Evolutionary conservation across 1,284 basidiomycete species (phyloP).

Genomic region (Rhodotorula sp.): DNA sequence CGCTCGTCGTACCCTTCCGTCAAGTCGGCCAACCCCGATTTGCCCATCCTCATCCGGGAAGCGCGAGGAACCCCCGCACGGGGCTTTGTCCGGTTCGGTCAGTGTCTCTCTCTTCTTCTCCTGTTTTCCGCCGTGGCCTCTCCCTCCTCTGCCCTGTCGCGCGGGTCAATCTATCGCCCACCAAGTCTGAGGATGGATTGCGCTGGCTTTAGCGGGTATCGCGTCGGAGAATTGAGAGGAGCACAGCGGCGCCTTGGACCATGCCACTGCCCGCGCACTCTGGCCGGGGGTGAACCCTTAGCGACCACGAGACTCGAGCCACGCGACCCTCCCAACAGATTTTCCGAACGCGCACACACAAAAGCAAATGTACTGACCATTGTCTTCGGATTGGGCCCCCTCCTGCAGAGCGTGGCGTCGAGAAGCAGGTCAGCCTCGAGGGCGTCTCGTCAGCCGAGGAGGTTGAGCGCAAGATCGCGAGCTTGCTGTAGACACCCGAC

Average conservation of each 20-base stretch:
- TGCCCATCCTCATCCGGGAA: constrained; percentile 85
- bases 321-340: not conserved
- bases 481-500: constrained; percentile 53
- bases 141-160: not conserved
- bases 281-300: no score
- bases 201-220: no score
- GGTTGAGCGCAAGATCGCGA: constrained; percentile 65
- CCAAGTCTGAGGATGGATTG: no score
- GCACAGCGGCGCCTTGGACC: no score
- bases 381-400: not conserved
- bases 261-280: no score
- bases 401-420: constrained; percentile 66
- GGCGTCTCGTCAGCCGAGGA: constrained; percentile 65
- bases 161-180: no score
- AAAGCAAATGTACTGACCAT: not conserved
- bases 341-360: not conserved
- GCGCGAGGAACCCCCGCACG: constrained; percentile 83
- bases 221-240: no score
- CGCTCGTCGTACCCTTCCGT: constrained; percentile 72
- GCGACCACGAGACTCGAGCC: no score
- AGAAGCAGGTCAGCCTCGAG: constrained; percentile 75
- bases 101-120: constrained; percentile 46
- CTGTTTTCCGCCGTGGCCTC: not conserved
- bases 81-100: constrained; percentile 87
- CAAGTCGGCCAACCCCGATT: constrained; percentile 83